Base-by-base conservation (phyloP, 768 basidiomycete genomes). In the Lactarius hatsudake region DNA sequence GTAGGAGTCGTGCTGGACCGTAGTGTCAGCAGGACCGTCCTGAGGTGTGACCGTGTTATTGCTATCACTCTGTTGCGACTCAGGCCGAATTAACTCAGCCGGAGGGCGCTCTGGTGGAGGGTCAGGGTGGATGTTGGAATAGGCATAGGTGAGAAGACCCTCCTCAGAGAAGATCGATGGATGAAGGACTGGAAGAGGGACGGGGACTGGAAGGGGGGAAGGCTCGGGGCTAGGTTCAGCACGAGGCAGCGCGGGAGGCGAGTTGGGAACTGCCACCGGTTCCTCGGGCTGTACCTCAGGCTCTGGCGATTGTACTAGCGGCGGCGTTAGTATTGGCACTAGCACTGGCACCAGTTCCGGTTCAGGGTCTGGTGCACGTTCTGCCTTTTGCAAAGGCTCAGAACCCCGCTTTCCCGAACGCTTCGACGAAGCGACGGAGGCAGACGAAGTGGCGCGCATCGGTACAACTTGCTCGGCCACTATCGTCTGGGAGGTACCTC, bases 121-220 rank as follows among this genome's bases (percentile, higher is more conserved):
- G 20, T 56, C 42, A 28, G 61, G 66, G 65, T 63, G 61, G 28
- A 59, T 59, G 20, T 58, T 30, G 6, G 61, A 28, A 10, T 65
- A 65, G 18, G 68, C 68, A 43, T 71, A 71, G 18, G 32, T 61
- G 54, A 71, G 62, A 5, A 71, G 64, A 53, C 70, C 61, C 4
- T 63, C 61, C 54, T 71, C 59, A 1, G 68, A 61, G 34, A 65
- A 69, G 43, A 62, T 65, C 2, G 64, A 66, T 3, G 68, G 63
- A 28, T 69, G 61, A 23, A 62, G 57, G 15, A 64, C 62, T 8
- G 68, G 70, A 42, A 69, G 66, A 1, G 68, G 68, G 12, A 63
- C 48, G 6, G 62, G 70, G 1, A 64, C 62, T 12, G 70, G 70
- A 6, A 61, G 42, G 8, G 64, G 68, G 7, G 70, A 66, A 4